phyloP scores from a whole-genome alignment of 164 flowering plant genomes.

The Euptelea pleiosperma region DNA sequence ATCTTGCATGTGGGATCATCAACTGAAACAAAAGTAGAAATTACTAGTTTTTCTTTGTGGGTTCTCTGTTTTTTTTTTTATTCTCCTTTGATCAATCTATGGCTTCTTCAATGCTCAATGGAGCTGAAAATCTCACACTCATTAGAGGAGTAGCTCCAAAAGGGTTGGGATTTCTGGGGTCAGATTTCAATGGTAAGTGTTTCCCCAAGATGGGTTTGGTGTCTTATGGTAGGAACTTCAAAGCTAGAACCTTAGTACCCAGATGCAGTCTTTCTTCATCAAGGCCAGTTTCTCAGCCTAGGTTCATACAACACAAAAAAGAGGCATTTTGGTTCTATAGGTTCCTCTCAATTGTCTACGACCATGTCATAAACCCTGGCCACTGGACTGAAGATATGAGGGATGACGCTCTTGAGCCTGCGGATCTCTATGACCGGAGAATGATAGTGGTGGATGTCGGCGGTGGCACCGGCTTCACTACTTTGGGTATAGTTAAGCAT shows the following conservation, averaged over 20 bases:
- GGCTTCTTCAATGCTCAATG: constrained; percentile 64
- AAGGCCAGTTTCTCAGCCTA: constrained; percentile 57
- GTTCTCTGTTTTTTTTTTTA: constrained; percentile 3
- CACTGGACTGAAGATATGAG: constrained; percentile 84
- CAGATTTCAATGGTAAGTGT: constrained; percentile 38
- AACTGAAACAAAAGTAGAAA: constrained; percentile 1
- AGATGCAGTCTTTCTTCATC: constrained; percentile 46
- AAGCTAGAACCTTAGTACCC: constrained; percentile 18
- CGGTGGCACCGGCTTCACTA: constrained; percentile 70
- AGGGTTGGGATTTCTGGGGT: constrained; percentile 42
- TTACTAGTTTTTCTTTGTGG: constrained; percentile 10
- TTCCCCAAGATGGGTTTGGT: constrained; percentile 33
- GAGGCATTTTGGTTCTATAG: constrained; percentile 81
- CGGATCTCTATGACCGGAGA: constrained; percentile 46
- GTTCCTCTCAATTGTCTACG: constrained; percentile 61
- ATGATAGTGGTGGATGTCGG: constrained; percentile 69
- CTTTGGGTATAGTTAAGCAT: constrained; percentile 64
- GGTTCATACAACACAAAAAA: constrained; percentile 68
- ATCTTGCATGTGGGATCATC: constrained; percentile 5
- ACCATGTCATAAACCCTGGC: constrained; percentile 66
- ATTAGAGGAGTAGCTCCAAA: constrained; percentile 30
- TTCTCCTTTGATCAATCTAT: constrained; percentile 21
- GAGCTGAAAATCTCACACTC: constrained; percentile 45
- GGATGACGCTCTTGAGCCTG: constrained; percentile 72
- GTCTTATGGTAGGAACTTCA: constrained; percentile 21